A percentile compares a stretch with the other conserved stretches of the same genome.
These are phyloP conservation scores for Trichoderma atroviride DNA, from an alignment of 2,329 filamentous ascomycete genomes.

Conservation along the genomic window DNA sequence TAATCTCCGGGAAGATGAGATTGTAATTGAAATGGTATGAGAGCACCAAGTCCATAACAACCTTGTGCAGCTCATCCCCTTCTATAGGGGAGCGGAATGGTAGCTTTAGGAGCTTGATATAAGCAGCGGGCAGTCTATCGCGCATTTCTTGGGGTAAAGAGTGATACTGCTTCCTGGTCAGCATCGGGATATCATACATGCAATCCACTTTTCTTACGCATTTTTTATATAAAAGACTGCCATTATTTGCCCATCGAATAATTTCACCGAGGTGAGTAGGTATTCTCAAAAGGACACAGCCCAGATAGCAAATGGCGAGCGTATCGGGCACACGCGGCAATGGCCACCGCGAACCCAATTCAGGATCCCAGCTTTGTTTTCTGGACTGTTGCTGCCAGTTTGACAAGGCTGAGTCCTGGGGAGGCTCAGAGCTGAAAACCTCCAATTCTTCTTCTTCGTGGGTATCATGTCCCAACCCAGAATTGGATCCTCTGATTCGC, in stretches of 20 bases:
- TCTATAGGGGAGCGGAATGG: slow-evolving; percentile 46
- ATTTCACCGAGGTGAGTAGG: slow-evolving; percentile 78
- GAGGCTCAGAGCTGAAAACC: slow-evolving; percentile 46
- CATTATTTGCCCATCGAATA: slow-evolving; percentile 65
- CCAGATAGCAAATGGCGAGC: slow-evolving; percentile 78
- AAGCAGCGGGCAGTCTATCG: slow-evolving; percentile 63
- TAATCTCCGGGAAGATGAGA: slow-evolving; percentile 73
- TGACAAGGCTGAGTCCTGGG: slow-evolving; percentile 30
- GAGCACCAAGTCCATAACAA: slow-evolving; percentile 62
- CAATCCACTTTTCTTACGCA: slow-evolving; percentile 53
- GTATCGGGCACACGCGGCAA: slow-evolving; percentile 73
- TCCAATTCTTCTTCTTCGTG: slow-evolving; percentile 37
- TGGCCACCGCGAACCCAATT: slow-evolving; percentile 52
- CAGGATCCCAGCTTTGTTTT: slow-evolving; percentile 49
- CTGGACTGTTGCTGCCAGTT: slow-evolving; percentile 38
- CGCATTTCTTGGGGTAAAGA: slow-evolving; percentile 66
- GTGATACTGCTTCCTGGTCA: slow-evolving; percentile 47
- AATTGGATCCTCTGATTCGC: slow-evolving; percentile 53
- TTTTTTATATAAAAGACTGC: slow-evolving; percentile 71
- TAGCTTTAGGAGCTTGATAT: slow-evolving; percentile 62
- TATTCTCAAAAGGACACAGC: slow-evolving; percentile 71
- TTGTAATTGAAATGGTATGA: slow-evolving; percentile 70
- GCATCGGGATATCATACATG: background rate
- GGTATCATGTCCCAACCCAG: slow-evolving; percentile 34
- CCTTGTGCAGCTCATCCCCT: slow-evolving; percentile 64